Conservation (phyloP, 768 basidiomycete genomes). For the Cytidiella melzeri region DNA sequence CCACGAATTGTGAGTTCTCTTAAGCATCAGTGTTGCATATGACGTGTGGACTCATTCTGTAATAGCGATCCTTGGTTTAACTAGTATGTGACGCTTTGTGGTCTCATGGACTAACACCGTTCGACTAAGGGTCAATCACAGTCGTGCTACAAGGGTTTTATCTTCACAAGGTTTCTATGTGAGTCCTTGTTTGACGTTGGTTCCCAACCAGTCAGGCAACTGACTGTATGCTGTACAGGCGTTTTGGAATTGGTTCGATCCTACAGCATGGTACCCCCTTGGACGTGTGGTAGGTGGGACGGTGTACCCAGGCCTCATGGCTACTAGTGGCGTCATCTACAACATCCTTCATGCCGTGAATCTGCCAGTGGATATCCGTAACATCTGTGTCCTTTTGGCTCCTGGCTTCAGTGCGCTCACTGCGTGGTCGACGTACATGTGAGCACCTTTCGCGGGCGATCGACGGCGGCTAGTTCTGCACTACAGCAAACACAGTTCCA, state of each 20-base stretch:
- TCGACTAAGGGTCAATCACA: constrained; percentile 23
- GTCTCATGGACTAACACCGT: not conserved
- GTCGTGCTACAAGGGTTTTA: constrained; percentile 89
- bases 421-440: constrained; percentile 96
- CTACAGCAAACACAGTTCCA: too few relatives aligned
- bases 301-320: constrained; percentile 98
- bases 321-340: constrained; percentile 96
- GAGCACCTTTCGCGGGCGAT: constrained; percentile 28
- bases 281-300: constrained; percentile 98
- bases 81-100: constrained; percentile 48
- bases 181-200: constrained; percentile 24
- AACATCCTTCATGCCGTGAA: constrained; percentile 81
- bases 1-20: constrained; percentile 98
- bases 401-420: constrained; percentile 97
- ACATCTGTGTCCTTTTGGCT: constrained; percentile 93
- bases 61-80: constrained; percentile 97
- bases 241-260: constrained; percentile 99
- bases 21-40: constrained; percentile 15
- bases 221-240: constrained; percentile 45
- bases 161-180: constrained; percentile 96
- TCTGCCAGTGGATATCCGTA: constrained; percentile 95
- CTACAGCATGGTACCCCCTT: constrained; percentile 98
- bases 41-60: not conserved
- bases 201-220: not conserved
- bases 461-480: too few relatives aligned